Evolutionary conservation across 306 rosid species (phyloP).

Genomic region (Begonia peltatifolia): DNA sequence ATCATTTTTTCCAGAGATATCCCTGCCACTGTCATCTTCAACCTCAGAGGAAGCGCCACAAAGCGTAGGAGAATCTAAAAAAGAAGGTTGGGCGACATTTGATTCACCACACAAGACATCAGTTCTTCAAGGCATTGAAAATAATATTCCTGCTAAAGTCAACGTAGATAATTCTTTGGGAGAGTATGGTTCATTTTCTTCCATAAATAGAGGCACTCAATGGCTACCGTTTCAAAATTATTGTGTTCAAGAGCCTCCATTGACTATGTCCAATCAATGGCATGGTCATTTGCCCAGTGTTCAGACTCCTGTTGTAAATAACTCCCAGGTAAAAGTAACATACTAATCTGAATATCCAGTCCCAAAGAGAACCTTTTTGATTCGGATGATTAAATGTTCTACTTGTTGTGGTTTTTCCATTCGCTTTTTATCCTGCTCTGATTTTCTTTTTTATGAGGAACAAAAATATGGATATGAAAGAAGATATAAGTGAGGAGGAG

Average conservation of each 20-base stretch:
- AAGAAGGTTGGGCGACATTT: constrained; percentile 81
- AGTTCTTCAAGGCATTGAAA: constrained; percentile 19
- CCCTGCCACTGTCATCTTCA: constrained; percentile 20
- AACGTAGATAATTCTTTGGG: constrained; percentile 21
- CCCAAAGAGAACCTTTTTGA: not conserved
- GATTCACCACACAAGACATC: constrained; percentile 31
- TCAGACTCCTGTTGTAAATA: constrained; percentile 19
- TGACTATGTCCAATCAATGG: constrained; percentile 32
- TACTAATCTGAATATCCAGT: not conserved
- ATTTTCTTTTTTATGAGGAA: too few species aligned
- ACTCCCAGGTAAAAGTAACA: constrained; percentile 27
- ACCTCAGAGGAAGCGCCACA: constrained; percentile 21
- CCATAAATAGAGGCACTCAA: constrained; percentile 20
- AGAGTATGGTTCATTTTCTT: constrained; percentile 27
- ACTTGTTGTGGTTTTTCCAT: not conserved
- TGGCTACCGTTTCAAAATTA: constrained; percentile 30
- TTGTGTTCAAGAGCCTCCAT: constrained; percentile 15
- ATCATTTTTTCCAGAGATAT: constrained; percentile 22
- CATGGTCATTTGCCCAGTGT: constrained; percentile 15
- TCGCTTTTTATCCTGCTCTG: not conserved
- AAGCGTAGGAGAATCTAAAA: constrained; percentile 28
- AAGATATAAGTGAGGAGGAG: too few species aligned
- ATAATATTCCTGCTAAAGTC: constrained; percentile 12
- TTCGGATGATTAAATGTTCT: not conserved
- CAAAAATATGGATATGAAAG: too few species aligned